Evolutionary conservation across 768 basidiomycete species (phyloP).

Genomic region (Pleurotus giganteus): DNA sequence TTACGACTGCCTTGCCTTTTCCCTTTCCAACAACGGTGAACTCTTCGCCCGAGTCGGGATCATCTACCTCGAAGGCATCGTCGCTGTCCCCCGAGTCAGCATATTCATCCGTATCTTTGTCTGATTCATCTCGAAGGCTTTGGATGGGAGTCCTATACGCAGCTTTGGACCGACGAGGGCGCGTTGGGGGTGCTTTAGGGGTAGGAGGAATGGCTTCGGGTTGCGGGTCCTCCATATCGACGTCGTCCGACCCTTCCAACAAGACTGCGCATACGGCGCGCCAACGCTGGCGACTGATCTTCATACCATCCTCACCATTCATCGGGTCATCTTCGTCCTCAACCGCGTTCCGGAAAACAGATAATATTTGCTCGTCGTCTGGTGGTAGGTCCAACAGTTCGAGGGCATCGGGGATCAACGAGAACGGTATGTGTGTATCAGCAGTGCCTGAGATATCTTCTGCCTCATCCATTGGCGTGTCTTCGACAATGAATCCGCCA

Average conservation of each 20-base stretch:
- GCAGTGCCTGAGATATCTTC: conserved; percentile 13
- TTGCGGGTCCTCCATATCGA: conserved; percentile 23
- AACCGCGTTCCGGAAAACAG: conserved; percentile 74
- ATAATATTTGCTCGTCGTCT: conserved; percentile 71
- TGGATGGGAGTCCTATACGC: neutral
- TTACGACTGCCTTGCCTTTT: neutral
- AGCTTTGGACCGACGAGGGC: conserved; percentile 18
- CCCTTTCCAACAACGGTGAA: conserved; percentile 21
- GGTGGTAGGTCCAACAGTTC: conserved; percentile 61
- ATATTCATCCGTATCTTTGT: conserved; percentile 23
- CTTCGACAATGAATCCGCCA: conserved; percentile 31
- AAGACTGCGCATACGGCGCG: conserved; percentile 77
- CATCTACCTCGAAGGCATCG: conserved; percentile 14
- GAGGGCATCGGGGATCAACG: conserved; percentile 60
- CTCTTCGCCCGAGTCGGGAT: conserved; percentile 28
- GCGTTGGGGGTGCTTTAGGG: neutral
- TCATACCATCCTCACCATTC: neutral
- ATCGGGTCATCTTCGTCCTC: conserved; percentile 25
- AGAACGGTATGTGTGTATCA: conserved; percentile 44
- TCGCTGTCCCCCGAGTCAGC: conserved; percentile 19
- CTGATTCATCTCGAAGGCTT: conserved; percentile 13
- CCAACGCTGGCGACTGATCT: conserved; percentile 68
- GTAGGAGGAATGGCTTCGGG: conserved; percentile 13
- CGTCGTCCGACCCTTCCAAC: conserved; percentile 40
- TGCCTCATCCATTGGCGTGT: conserved; percentile 10